Conservation (phyloP, 202 grass and related monocot genomes). For the Elaeis oleifera region DNA sequence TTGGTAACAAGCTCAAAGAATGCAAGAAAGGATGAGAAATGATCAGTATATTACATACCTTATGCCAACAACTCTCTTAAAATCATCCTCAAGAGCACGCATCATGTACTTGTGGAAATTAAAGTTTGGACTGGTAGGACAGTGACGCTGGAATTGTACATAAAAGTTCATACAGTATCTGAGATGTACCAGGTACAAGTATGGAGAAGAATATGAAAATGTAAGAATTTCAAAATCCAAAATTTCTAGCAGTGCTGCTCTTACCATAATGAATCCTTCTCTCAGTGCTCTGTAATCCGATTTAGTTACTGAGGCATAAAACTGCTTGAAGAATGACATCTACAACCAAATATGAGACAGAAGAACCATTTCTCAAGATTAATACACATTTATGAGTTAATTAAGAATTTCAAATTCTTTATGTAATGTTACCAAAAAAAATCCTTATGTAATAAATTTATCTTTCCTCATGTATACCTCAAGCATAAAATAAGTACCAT, state of each 20-base stretch:
- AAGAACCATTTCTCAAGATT: background rate
- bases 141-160: conserved; percentile 44
- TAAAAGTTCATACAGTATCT: background rate
- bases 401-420: background rate
- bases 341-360: conserved; percentile 33
- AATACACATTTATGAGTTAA: background rate
- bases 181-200: no score
- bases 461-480: no score
- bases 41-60: conserved; percentile 35
- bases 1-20: no score
- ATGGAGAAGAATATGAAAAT: background rate
- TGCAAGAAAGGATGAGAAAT: no score
- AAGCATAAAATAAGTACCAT: no score
- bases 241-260: background rate
- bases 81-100: conserved; percentile 79
- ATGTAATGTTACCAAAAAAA: background rate
- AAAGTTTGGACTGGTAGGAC: conserved; percentile 14
- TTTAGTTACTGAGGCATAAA: conserved; percentile 76
- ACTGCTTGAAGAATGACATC: conserved; percentile 80
- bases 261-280: conserved; percentile 75
- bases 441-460: no score
- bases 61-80: conserved; percentile 94
- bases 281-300: conserved; percentile 76
- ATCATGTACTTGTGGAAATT: conserved; percentile 92
- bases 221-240: conserved; percentile 5